phyloP scores from a whole-genome alignment of 108 stramenopile genomes.

The Licmophora abbreviata region DNA sequence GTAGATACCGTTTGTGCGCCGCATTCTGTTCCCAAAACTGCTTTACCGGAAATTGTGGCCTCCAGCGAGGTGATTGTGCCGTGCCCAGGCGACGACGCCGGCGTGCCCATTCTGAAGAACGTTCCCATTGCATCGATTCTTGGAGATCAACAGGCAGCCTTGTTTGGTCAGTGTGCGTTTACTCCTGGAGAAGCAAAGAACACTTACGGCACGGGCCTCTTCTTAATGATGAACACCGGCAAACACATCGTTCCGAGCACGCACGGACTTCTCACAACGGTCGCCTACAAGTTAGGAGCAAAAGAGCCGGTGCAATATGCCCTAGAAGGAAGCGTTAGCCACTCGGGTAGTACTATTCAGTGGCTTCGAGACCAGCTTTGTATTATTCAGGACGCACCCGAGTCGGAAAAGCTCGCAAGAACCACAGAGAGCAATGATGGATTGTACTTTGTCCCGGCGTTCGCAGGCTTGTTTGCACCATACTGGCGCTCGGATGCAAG shows the following conservation, averaged over 20 bases:
- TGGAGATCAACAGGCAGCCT: constrained; percentile 96
- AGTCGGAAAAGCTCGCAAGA: constrained; percentile 78
- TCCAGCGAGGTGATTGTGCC: constrained; percentile 50
- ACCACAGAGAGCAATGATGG: constrained; percentile 70
- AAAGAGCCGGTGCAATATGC: constrained; percentile 73
- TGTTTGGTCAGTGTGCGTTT: constrained; percentile 95
- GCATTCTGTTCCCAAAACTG: constrained; percentile 33
- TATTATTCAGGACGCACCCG: constrained; percentile 74
- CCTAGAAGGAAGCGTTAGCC: constrained; percentile 92
- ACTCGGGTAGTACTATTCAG: constrained; percentile 90
- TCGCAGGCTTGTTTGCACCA: constrained; percentile 94
- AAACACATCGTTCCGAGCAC: constrained; percentile 37
- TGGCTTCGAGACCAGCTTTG: constrained; percentile 95
- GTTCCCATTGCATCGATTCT: constrained; percentile 80
- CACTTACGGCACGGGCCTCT: constrained; percentile 98
- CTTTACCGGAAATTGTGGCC: constrained; percentile 60
- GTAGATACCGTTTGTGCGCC: constrained; percentile 52
- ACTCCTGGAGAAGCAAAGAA: constrained; percentile 84
- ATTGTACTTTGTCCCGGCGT: constrained; percentile 96
- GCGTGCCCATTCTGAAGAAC: constrained; percentile 39
- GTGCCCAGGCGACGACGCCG: constrained; percentile 14
- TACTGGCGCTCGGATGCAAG: constrained; percentile 94
- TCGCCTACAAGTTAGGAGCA: constrained; percentile 84
- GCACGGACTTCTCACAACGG: constrained; percentile 94
- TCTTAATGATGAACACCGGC: constrained; percentile 98